phyloP scores from a whole-genome alignment of 257 asterid species.

The Ocimum tenuiflorum region DNA sequence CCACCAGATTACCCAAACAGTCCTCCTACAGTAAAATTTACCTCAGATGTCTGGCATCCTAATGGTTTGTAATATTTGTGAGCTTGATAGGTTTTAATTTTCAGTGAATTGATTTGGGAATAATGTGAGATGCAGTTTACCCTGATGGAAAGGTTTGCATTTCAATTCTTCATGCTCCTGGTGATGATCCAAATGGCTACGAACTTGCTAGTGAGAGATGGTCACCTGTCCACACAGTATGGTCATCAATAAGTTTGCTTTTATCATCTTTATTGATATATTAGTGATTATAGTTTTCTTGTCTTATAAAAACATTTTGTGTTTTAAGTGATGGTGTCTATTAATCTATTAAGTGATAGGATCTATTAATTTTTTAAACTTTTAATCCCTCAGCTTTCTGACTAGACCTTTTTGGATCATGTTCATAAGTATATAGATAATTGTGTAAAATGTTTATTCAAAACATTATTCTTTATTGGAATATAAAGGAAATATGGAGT shows the following conservation, averaged over 20 bases:
- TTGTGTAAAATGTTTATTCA: too few species aligned
- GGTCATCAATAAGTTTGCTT: slow-evolving; percentile 2
- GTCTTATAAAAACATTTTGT: neutral
- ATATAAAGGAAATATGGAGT: neutral
- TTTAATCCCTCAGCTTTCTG: too few species aligned
- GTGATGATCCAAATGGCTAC: slow-evolving; percentile 96
- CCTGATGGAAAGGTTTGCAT: slow-evolving; percentile 95
- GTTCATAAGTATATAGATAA: too few species aligned
- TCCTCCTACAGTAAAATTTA: slow-evolving; percentile 95
- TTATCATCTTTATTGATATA: neutral
- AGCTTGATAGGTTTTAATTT: slow-evolving; percentile 1
- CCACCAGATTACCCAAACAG: slow-evolving; percentile 85
- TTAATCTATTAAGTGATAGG: too few species aligned
- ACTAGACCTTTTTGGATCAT: too few species aligned
- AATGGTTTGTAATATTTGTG: slow-evolving; percentile 52
- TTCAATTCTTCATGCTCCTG: slow-evolving; percentile 96
- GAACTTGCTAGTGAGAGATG: slow-evolving; percentile 99
- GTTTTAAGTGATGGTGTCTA: neutral
- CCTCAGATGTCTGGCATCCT: slow-evolving; percentile 98
- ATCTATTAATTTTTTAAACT: neutral
- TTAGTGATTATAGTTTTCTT: neutral
- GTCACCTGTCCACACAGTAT: slow-evolving; percentile 99
- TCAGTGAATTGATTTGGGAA: slow-evolving; percentile 16
- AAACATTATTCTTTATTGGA: neutral
- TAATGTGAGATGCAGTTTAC: slow-evolving; percentile 53